Base-by-base conservation (phyloP, 2,329 filamentous ascomycete species). In the Xylaria sp. region DNA sequence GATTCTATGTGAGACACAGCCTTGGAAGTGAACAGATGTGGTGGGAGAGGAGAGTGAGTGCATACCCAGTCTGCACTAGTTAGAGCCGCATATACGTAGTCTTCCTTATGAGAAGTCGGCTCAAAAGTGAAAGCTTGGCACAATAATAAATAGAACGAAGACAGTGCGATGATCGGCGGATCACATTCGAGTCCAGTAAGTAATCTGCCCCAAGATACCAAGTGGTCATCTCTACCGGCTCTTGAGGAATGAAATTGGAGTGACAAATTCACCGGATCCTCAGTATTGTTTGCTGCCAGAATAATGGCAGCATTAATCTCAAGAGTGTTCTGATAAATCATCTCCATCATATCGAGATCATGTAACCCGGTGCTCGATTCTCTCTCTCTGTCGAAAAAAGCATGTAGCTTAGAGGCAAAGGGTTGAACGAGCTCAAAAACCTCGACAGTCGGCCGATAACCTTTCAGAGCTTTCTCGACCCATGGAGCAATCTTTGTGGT, bases 1-100 rank as follows among this genome's bases (percentile, higher is more conserved):
- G 5, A 42, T 2, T 13, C 15, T 17, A 36, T 47, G 27, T 44
- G n/a, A n/a, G n/a, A n/a, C n/a, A n/a, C n/a, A n/a, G n/a, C n/a
- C n/a, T n/a, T n/a, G n/a, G n/a, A n/a, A n/a, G n/a, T n/a, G n/a
- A n/a, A n/a, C n/a, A n/a, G n/a, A n/a, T n/a, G n/a, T n/a, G n/a
- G n/a, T n/a, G n/a, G n/a, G n/a, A n/a, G n/a, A n/a, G n/a, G n/a
- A n/a, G n/a, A n/a, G n/a, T n/a, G n/a, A n/a, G n/a, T n/a, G n/a
- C n/a, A n/a, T n/a, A 61, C 58, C 58, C 47, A 61, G 38, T 61
- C 58, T 1, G 54, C 25, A 53, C 58, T 38, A 15, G 36, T 61
- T 22, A 53, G 17, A 1, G 47, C 49, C 15, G 58, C 31, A 36
- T 61, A 61, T 13, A 61, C 58, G 27, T 61, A 61, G 27, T 61